These are phyloP conservation scores for Colletotrichum siamense DNA, from an alignment of 2,329 filamentous ascomycete genomes.

Conservation along the genomic window DNA sequence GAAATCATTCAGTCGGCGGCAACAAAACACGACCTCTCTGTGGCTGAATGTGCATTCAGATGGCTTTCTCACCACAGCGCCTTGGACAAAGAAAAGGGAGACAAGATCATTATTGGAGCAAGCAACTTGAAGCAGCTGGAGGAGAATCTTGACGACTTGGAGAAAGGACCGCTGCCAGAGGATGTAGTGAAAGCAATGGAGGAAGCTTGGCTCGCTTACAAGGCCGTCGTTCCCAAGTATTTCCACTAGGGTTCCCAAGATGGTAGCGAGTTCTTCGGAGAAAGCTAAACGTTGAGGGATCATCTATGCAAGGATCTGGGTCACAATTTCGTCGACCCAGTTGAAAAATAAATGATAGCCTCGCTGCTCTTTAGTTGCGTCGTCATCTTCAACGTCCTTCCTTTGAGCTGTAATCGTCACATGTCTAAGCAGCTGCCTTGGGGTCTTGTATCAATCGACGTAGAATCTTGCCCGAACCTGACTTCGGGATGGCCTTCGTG, in stretches of 20 bases:
- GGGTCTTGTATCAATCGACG: neutral
- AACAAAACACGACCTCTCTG: neutral
- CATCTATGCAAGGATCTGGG: rapidly evolving
- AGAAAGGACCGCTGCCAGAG: neutral
- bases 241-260: neutral
- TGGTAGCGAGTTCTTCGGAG: rapidly evolving
- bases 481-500: neutral
- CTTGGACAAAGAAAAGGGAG: neutral
- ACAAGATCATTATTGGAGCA: neutral
- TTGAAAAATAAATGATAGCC: neutral
- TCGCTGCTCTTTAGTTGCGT: rapidly evolving
- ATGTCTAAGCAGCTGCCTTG: neutral
- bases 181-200: neutral
- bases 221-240: neutral
- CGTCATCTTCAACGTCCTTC: rapidly evolving
- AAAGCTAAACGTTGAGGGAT: rapidly evolving
- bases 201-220: neutral
- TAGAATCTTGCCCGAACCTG: neutral
- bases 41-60: neutral
- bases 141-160: neutral
- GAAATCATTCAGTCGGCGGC: neutral
- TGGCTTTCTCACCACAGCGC: neutral
- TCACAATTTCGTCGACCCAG: rapidly evolving
- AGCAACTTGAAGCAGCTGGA: neutral
- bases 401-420: no score